A percentile compares a stretch with the other conserved stretches of the same genome.
Conservation (phyloP, 768 basidiomycete species). For the Kwoniella europaea region DNA sequence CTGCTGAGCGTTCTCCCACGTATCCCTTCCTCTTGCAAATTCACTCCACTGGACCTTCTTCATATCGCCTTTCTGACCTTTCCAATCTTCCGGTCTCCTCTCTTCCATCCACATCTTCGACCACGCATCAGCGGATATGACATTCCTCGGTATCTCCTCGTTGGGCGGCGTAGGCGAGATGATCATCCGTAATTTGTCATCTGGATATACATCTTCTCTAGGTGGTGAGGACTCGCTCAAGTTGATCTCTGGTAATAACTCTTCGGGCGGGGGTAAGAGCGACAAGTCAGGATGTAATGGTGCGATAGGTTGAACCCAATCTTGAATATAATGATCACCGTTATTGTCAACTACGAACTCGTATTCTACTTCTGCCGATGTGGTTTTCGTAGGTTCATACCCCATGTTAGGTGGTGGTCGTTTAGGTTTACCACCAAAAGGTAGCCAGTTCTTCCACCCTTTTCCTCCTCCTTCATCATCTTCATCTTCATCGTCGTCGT, state of each 20-base stretch:
- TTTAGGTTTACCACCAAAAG: constrained; percentile 11
- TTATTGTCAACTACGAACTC: constrained; percentile 23
- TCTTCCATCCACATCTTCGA: constrained; percentile 25
- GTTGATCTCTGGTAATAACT: constrained; percentile 39
- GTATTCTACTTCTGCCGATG: neutral
- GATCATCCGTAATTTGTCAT: constrained; percentile 32
- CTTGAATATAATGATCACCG: constrained; percentile 25
- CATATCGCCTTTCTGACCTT: constrained; percentile 27
- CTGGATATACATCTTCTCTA: constrained; percentile 26
- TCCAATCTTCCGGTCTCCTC: constrained; percentile 30
- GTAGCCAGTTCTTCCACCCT: constrained; percentile 19
- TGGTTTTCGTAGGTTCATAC: neutral
- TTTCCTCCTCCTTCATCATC: constrained; percentile 1
- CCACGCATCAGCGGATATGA: constrained; percentile 27
- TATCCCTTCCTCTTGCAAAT: constrained; percentile 32
- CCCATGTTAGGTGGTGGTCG: constrained; percentile 10
- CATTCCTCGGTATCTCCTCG: constrained; percentile 4
- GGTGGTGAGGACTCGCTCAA: constrained; percentile 15
- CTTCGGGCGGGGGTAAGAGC: constrained; percentile 20
- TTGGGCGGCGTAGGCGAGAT: constrained; percentile 23
- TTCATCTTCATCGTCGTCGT: constrained; percentile 7
- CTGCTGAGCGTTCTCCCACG: constrained; percentile 34
- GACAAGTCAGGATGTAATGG: constrained; percentile 43
- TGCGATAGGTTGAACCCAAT: constrained; percentile 26
- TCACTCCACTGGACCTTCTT: constrained; percentile 42